A percentile compares a stretch with the other conserved stretches of the same genome.
Conservation (phyloP, 495 filamentous ascomycete genomes). For the Neurospora sp. region DNA sequence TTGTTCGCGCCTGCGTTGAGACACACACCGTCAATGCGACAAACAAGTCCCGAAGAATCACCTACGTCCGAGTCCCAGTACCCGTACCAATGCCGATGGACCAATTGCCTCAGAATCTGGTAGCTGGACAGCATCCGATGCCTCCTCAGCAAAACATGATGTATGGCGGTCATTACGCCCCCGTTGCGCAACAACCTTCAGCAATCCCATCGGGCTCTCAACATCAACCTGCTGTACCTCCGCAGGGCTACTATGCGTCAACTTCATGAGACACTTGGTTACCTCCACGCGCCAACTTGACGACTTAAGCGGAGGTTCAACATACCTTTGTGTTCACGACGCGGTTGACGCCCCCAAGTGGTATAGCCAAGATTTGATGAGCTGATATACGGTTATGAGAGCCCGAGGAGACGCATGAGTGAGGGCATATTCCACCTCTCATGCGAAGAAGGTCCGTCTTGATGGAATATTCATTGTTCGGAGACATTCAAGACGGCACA, state of each 20-base stretch:
- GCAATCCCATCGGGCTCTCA: not conserved
- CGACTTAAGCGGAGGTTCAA: not conserved
- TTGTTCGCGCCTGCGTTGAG: slow-evolving; percentile 35
- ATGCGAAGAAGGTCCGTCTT: not conserved
- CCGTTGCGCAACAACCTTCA: not conserved
- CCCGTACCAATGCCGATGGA: not conserved
- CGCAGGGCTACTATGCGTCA: slow-evolving; percentile 10
- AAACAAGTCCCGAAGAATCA: not conserved
- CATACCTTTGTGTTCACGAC: not conserved
- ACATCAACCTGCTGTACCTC: not conserved
- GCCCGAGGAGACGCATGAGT: not conserved
- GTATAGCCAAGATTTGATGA: not conserved
- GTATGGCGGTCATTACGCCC: slow-evolving; percentile 13
- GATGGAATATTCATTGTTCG: not conserved
- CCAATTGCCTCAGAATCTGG: not conserved
- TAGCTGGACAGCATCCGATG: not conserved
- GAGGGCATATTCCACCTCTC: not conserved
- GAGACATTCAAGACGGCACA: not conserved
- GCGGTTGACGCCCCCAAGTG: not conserved
- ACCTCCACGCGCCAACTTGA: not conserved
- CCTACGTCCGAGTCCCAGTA: slow-evolving; percentile 7
- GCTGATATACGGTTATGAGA: not conserved
- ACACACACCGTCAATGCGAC: slow-evolving; percentile 21
- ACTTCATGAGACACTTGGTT: not conserved
- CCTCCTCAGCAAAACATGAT: not conserved